Percentiles rank a stretch among this genome's conserved stretches.
These are phyloP conservation scores for Russula sp. DNA, from an alignment of 768 basidiomycete genomes.

Conservation along the genomic window DNA sequence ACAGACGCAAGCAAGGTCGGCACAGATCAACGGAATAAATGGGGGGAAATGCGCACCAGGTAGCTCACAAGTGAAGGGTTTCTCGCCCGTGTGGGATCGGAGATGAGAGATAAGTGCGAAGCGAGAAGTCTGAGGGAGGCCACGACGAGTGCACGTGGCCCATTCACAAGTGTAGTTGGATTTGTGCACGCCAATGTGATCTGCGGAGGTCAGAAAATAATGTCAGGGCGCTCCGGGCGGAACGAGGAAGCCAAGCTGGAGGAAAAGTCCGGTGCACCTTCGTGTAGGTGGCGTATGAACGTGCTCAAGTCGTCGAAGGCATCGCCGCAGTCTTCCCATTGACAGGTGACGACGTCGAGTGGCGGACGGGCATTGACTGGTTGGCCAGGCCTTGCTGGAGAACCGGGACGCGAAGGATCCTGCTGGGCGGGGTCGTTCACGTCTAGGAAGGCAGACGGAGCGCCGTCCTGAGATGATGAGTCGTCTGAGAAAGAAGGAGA, in stretches of 20 bases:
- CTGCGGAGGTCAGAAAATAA: conserved; percentile 40
- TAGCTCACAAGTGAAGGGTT: conserved; percentile 79
- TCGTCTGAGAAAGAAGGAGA: conserved; percentile 41
- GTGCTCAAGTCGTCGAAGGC: conserved; percentile 71
- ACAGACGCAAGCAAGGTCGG: not conserved
- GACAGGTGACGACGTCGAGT: conserved; percentile 66
- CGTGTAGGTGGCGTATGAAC: conserved; percentile 80
- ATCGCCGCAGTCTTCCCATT: conserved; percentile 77
- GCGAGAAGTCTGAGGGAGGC: conserved; percentile 80
- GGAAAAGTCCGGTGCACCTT: conserved; percentile 49
- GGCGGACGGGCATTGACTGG: conserved; percentile 30
- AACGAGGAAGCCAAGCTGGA: conserved; percentile 3
- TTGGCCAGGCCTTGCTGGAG: conserved; percentile 37
- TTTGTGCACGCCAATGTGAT: conserved; percentile 80
- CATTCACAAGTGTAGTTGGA: conserved; percentile 89
- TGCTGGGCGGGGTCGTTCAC: conserved; percentile 34
- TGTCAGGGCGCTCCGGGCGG: conserved; percentile 25
- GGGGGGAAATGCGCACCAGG: conserved; percentile 54
- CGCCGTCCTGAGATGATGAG: conserved; percentile 31
- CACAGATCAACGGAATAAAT: not conserved
- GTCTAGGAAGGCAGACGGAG: conserved; percentile 23
- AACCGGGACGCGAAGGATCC: conserved; percentile 40
- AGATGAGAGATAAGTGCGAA: conserved; percentile 91
- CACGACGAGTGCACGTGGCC: conserved; percentile 74
- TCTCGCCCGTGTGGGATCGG: conserved; percentile 91